A percentile compares a stretch with the other conserved stretches of the same genome.
Conservation (phyloP, 345 rosid genomes). For the Aquilaria malaccensis region DNA sequence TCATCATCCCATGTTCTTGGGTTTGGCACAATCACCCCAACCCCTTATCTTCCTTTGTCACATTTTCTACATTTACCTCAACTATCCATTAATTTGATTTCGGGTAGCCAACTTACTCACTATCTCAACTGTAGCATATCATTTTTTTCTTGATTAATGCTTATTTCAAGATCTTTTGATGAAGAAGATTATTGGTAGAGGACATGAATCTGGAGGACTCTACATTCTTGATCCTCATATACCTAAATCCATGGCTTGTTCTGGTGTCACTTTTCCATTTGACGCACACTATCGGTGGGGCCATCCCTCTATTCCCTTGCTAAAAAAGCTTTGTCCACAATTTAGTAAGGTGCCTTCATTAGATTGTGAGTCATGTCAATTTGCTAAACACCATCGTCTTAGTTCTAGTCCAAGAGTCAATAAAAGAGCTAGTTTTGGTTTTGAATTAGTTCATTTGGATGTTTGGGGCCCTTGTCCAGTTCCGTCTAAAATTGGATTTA, state of each 20-base stretch:
- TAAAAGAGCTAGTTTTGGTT: slow-evolving; percentile 6
- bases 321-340: neutral
- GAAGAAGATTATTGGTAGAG: neutral
- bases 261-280: neutral
- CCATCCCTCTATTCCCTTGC: no score
- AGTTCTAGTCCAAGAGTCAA: neutral
- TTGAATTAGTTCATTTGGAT: slow-evolving; percentile 11
- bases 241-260: neutral
- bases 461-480: slow-evolving; percentile 2
- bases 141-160: no score
- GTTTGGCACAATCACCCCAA: no score
- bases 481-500: neutral
- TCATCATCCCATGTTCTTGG: no score
- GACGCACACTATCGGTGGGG: no score
- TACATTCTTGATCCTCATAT: slow-evolving; percentile 3
- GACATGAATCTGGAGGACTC: neutral
- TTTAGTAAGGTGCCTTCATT: neutral
- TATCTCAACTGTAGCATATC: no score
- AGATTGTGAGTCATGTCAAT: slow-evolving; percentile 11
- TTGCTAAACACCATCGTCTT: slow-evolving; percentile 1
- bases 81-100: no score
- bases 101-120: no score
- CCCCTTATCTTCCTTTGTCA: no score
- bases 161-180: no score
- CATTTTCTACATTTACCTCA: no score